Evolutionary conservation across 495 filamentous ascomycete species (phyloP), one percentile per base, ranked within the genome.

Genomic region (Wilcoxina mikolae): DNA sequence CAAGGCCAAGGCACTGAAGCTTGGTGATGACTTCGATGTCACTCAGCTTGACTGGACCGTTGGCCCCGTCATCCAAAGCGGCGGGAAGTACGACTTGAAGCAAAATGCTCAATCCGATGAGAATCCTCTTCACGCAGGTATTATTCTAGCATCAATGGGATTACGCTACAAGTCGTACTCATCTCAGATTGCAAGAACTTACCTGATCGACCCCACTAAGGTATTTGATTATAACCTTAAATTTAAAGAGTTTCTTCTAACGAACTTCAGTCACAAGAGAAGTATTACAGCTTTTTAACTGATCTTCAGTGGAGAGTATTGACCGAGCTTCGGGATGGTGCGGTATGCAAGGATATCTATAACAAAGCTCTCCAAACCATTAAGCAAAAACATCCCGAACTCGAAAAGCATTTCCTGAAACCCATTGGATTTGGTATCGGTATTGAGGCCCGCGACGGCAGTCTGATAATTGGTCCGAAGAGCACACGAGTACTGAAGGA

Each of bases 181-280:
- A 66, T 91, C 86, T 15, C 75, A 87, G 54, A 83, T 99, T 55
- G 88, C 80, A 22, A 80, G 91, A 58, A 96, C 91, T 35, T 99
- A 91, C 67, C 73, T 99, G 58, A 93, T 99, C 27, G 91, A 95
- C 66, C 91, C 91, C 28, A 96, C 87, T 69, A 94, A 94, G 60
- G 63, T 59, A 56, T 39, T 43, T 38, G 17, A 48, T 23, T 18
- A 18, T 15, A 35, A 35, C 7, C 10, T 41, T 50, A 31, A 4
- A 24, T 50, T 29, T 26, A 18, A 23, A n/a, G n/a, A n/a, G n/a
- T n/a, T 11, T 23, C 23, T 23, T 25, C 52, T 56, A 49, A 51
- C 24, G 25, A 45, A 51, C 20, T 12, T 11, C 38, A 59, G 65
- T 78, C 82, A 0, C 90, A 95, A 65, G 93, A 95, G 69, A 81